Conservation (phyloP, 495 filamentous ascomycete genomes). For the Wilcoxina mikolae region DNA sequence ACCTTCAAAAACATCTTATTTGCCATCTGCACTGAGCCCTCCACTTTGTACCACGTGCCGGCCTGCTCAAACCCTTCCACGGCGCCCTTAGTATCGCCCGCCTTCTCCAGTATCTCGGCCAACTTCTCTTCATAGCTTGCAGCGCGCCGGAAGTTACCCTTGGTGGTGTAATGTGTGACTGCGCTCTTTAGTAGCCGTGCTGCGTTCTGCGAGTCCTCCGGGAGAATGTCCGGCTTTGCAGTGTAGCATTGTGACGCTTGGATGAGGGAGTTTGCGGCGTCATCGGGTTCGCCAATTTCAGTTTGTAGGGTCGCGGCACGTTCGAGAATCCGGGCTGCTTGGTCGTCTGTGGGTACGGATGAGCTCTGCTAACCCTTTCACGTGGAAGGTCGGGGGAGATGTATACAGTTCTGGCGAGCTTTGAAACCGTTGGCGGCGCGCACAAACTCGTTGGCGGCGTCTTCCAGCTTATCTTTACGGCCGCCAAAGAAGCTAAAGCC, state of each 20-base stretch:
- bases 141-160: constrained; percentile 76
- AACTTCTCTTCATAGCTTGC: constrained; percentile 76
- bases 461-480: constrained; percentile 66
- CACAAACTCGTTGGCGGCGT: constrained; percentile 64
- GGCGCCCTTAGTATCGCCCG: constrained; percentile 60
- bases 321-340: constrained; percentile 45
- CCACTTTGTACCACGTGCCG: constrained; percentile 77
- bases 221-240: constrained; percentile 32
- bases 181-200: constrained; percentile 57
- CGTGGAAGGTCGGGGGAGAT: too few species aligned
- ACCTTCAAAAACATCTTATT: constrained; percentile 84
- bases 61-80: constrained; percentile 65
- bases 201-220: constrained; percentile 57
- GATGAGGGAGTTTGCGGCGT: constrained; percentile 64
- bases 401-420: constrained; percentile 46
- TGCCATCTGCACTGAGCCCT: constrained; percentile 52
- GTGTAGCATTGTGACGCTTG: constrained; percentile 74
- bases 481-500: constrained; percentile 69
- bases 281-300: constrained; percentile 73
- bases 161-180: constrained; percentile 56
- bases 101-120: constrained; percentile 70
- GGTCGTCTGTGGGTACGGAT: constrained; percentile 21
- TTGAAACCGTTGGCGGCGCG: constrained; percentile 74
- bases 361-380: background rate
- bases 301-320: constrained; percentile 61